Evolutionary conservation across 176 grass and related monocot species (phyloP).

Genomic region (Hordeum marinum): DNA sequence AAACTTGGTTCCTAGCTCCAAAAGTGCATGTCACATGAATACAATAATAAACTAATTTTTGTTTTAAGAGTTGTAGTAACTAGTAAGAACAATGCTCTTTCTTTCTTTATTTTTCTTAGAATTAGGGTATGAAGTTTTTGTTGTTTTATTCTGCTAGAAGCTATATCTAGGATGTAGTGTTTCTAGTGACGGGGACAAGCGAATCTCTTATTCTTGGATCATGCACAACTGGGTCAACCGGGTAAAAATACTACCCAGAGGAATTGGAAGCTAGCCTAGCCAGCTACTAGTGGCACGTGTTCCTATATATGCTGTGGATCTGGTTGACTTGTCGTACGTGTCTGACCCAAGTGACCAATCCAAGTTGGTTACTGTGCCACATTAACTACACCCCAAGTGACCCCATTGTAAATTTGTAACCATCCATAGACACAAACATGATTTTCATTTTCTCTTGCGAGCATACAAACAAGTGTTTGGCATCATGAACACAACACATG

Average conservation of each 20-base stretch:
- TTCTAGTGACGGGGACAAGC: neutral
- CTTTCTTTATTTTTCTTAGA: no score
- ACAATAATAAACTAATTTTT: no score
- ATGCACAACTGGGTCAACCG: neutral
- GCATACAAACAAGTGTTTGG: neutral
- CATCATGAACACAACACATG: neutral
- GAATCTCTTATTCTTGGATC: neutral
- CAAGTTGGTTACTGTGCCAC: neutral
- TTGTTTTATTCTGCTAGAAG: neutral
- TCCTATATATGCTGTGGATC: neutral
- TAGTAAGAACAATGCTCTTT: no score
- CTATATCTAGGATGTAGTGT: neutral
- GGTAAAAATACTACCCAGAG: neutral
- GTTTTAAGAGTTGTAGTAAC: no score
- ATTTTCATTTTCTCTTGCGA: neutral
- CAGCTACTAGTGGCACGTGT: neutral
- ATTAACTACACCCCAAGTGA: neutral
- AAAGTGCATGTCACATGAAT: no score
- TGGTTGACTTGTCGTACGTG: neutral
- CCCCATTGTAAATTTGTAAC: neutral
- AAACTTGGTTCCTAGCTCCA: no score
- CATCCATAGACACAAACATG: neutral
- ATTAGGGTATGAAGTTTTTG: no score
- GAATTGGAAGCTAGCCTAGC: neutral
- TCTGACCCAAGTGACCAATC: neutral